Conservation (phyloP, 257 asterid species). For the Primulina eburnea region DNA sequence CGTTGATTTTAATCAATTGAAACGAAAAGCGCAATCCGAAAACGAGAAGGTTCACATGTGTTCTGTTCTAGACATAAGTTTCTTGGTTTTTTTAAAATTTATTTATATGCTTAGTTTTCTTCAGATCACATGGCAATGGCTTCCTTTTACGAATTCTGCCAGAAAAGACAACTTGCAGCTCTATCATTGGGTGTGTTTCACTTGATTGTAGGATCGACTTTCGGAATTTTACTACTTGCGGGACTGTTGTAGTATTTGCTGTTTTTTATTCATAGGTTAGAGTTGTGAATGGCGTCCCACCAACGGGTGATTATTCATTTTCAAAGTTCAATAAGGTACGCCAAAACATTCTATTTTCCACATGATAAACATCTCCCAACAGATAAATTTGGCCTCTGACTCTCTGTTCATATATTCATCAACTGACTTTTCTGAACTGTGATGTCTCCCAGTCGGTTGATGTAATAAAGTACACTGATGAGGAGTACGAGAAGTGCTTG, state of each 20-base stretch:
- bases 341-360: neutral
- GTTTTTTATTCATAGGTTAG: conserved; percentile 60
- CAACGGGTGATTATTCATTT: conserved; percentile 90
- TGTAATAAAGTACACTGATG: conserved; percentile 82
- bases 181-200: conserved; percentile 79
- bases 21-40: conserved; percentile 62
- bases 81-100: conserved; percentile 1
- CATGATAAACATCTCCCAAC: neutral
- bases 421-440: conserved; percentile 18
- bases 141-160: conserved; percentile 86
- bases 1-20: conserved; percentile 69
- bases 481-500: conserved; percentile 87
- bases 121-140: conserved; percentile 99
- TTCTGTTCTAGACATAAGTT: conserved; percentile 5
- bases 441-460: conserved; percentile 73
- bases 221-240: neutral
- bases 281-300: conserved; percentile 90
- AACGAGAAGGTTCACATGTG: conserved; percentile 70
- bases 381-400: neutral
- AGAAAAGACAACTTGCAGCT: conserved; percentile 83
- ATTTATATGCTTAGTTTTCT: conserved; percentile 1
- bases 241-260: conserved; percentile 14
- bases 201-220: conserved; percentile 2
- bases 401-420: conserved; percentile 14
- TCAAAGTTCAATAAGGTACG: conserved; percentile 90